Base-by-base conservation (phyloP, 352 stramenopile species). In the Pythium angustatum region DNA sequence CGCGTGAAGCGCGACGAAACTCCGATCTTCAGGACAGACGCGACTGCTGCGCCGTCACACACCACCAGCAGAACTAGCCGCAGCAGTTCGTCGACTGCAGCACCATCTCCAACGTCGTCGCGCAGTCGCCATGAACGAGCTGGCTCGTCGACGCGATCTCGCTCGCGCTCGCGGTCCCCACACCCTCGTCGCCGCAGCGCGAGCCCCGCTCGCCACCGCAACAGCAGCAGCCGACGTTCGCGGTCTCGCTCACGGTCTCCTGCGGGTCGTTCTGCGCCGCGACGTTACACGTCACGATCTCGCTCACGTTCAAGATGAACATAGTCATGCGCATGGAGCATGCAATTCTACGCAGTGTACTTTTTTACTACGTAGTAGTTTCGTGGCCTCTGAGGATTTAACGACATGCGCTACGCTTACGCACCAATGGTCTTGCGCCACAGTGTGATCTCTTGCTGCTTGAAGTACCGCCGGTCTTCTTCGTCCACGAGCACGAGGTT, bases 391-490 rank as follows among this genome's bases (percentile, higher is more conserved):
- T n/a, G n/a, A n/a, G n/a, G n/a, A n/a, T n/a, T n/a, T n/a, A n/a
- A n/a, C n/a, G n/a, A n/a, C n/a, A n/a, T 24, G 17, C 17, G 6
- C 33, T 14, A 27, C 17, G 15, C 14, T 44, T 24, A 62, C 7
- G 54, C 40, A 5, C 73, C 79, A 36, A 85, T 62, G 11, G 31
- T 63, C 50, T 90, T 89, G 26, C 96, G 88, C 94, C 96, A 99
- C 24, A 99, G 73, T 51, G 88, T 97, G 68, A 99, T 98, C 78
- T 99, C 97, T 76, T 99, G 97, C 73, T 99, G 96, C 72, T 99
- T 99, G 68, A 99, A 99, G 75, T 99, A 99, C 31, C 97, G 87
- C n/a, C 98, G 87, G 78, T 99, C 97, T 73, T 99, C 96, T 77
- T 99, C 94, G 78, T 99, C 98, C 7, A 99, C 96, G 55, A 99